Evolutionary conservation across 2,329 filamentous ascomycete species (phyloP).

Genomic region (Myriosclerotinia curreyana): DNA sequence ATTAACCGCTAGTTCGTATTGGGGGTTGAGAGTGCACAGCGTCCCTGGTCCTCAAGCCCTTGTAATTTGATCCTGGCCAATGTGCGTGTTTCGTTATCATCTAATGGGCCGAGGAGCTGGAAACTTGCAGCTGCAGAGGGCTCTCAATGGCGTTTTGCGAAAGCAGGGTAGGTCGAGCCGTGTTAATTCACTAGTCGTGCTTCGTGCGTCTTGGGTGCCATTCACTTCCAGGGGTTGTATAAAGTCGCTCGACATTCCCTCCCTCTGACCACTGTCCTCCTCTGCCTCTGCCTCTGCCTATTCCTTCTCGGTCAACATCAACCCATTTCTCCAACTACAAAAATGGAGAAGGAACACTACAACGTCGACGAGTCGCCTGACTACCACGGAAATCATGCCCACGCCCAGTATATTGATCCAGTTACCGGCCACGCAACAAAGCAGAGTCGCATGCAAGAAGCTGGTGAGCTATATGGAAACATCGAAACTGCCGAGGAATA

Average conservation of each 20-base stretch:
- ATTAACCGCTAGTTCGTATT: slow-evolving; percentile 10
- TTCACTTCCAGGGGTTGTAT: slow-evolving; percentile 14
- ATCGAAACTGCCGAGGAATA: slow-evolving; percentile 49
- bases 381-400: slow-evolving; percentile 27
- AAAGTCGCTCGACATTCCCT: slow-evolving; percentile 3
- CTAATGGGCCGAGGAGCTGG: slow-evolving; percentile 21
- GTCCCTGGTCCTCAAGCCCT: slow-evolving; percentile 1
- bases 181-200: slow-evolving; percentile 16
- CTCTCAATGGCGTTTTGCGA: slow-evolving; percentile 13
- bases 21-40: neutral
- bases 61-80: neutral
- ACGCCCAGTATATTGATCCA: slow-evolving; percentile 30
- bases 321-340: slow-evolving; percentile 17
- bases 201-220: neutral
- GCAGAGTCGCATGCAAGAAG: slow-evolving; percentile 44
- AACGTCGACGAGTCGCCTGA: slow-evolving; percentile 29
- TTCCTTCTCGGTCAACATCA: slow-evolving; percentile 1
- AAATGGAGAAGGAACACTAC: slow-evolving; percentile 34
- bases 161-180: slow-evolving; percentile 1
- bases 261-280: neutral
- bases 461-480: slow-evolving; percentile 52
- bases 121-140: slow-evolving; percentile 19
- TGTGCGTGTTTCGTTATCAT: neutral
- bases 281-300: neutral
- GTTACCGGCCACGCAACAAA: slow-evolving; percentile 34